A percentile compares a stretch with the other conserved stretches of the same genome.
These are phyloP conservation scores for Mycena galericulata DNA, from an alignment of 768 basidiomycete species.

Conservation along the genomic window DNA sequence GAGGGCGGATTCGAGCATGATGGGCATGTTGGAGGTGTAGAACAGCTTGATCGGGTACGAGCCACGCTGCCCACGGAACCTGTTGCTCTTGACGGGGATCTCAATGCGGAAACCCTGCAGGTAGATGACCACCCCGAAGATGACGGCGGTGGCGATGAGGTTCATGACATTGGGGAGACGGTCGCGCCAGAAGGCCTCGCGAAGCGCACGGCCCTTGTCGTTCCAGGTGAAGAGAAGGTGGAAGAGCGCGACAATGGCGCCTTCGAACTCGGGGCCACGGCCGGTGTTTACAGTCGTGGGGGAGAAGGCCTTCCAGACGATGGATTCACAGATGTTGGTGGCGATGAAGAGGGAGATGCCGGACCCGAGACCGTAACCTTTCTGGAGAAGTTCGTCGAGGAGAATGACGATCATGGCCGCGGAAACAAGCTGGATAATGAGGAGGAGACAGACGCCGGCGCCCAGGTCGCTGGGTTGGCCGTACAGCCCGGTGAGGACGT, in stretches of 20 bases:
- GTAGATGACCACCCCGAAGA: slow-evolving; percentile 97
- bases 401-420: slow-evolving; percentile 97
- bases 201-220: slow-evolving; percentile 95
- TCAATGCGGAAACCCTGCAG: slow-evolving; percentile 99
- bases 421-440: slow-evolving; percentile 95
- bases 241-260: slow-evolving; percentile 96
- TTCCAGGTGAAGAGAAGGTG: slow-evolving; percentile 98
- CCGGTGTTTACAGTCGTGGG: slow-evolving; percentile 99
- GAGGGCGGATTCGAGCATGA: slow-evolving; percentile 97
- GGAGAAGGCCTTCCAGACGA: slow-evolving; percentile 99
- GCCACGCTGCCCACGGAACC: slow-evolving; percentile 95
- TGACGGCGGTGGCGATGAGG: slow-evolving; percentile 89
- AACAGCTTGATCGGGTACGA: slow-evolving; percentile 98
- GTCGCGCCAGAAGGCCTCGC: slow-evolving; percentile 98
- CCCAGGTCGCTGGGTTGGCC: slow-evolving; percentile 94
- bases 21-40: slow-evolving; percentile 99
- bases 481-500: slow-evolving; percentile 96
- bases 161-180: slow-evolving; percentile 98
- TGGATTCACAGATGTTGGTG: slow-evolving; percentile 99
- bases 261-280: slow-evolving; percentile 97
- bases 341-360: slow-evolving; percentile 99
- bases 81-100: slow-evolving; percentile 97
- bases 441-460: slow-evolving; percentile 95
- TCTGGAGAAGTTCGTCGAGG: slow-evolving; percentile 98
- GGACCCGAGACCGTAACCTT: slow-evolving; percentile 98